Evolutionary conservation across 2,329 filamentous ascomycete genomes (phyloP).

Genomic region (Truncatella angustata): DNA sequence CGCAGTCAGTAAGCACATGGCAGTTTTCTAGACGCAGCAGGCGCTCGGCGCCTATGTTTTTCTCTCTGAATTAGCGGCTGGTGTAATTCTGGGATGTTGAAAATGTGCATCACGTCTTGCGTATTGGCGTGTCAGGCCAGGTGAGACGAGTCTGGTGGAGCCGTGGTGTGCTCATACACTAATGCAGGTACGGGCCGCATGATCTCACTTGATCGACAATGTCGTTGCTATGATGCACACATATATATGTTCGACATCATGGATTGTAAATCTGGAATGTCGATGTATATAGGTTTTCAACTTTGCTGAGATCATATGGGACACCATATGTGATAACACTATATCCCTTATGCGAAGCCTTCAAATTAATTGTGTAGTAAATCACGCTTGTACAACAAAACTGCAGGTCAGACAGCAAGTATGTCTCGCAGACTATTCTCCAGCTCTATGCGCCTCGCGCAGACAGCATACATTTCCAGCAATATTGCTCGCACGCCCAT

Average conservation of each 20-base stretch:
- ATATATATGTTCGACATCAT: not conserved
- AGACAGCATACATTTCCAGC: not conserved
- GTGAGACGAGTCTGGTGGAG: too few species aligned
- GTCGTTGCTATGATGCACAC: slow-evolving; percentile 3
- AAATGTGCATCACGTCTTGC: not conserved
- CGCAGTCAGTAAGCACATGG: too few species aligned
- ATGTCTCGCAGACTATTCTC: not conserved
- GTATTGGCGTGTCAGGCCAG: not conserved
- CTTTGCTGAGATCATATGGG: not conserved
- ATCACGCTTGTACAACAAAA: not conserved
- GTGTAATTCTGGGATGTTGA: not conserved
- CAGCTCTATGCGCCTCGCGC: not conserved
- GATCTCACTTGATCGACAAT: not conserved
- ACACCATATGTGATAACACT: not conserved
- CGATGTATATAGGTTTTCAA: not conserved
- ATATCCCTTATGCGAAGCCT: not conserved
- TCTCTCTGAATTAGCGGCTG: too few species aligned
- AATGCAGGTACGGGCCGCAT: not conserved
- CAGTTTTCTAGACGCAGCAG: too few species aligned
- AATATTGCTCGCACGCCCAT: too few species aligned
- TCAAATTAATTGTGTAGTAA: not conserved
- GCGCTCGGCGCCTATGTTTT: too few species aligned
- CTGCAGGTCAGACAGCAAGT: not conserved
- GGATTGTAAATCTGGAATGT: not conserved
- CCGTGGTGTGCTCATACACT: too few species aligned